phyloP scores from a whole-genome alignment of 371 early-diverging fungal genomes.

The Polyrhizophydium stewartii region DNA sequence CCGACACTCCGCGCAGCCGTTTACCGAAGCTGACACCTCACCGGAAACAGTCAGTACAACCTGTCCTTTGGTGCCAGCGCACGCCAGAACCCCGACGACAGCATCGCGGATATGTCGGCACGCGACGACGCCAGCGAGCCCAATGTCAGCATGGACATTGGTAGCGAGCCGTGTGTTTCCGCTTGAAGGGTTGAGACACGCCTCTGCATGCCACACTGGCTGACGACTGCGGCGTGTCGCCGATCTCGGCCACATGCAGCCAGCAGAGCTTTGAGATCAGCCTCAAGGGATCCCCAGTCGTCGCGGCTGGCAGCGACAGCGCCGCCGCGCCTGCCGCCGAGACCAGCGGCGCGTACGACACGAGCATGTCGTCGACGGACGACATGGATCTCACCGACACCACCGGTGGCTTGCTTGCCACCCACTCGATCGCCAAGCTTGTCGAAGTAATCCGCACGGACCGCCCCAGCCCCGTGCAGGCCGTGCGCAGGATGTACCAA shows the following conservation, averaged over 20 bases:
- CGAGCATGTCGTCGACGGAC: background rate
- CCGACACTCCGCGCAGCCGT: too few species aligned
- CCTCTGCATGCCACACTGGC: background rate
- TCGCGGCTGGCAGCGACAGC: background rate
- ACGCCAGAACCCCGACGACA: too few species aligned
- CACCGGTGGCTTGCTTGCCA: background rate
- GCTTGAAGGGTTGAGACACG: too few species aligned
- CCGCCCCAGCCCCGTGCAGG: background rate
- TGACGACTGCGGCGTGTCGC: background rate
- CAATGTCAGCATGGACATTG: background rate
- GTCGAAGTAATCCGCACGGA: background rate
- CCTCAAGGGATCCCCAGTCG: background rate
- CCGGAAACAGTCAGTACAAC: too few species aligned
- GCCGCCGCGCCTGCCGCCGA: background rate
- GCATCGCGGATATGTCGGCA: background rate
- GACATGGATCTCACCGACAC: background rate
- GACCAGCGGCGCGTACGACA: background rate
- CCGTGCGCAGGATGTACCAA: background rate
- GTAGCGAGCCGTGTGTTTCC: background rate
- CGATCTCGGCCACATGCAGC: background rate
- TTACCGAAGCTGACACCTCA: too few species aligned
- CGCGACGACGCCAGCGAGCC: background rate
- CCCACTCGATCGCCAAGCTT: background rate
- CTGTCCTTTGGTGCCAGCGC: too few species aligned
- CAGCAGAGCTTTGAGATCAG: slow-evolving; percentile 1